These are phyloP conservation scores for Rutstroemia sp. DNA, from an alignment of 2,329 filamentous ascomycete species.

Conservation along the genomic window DNA sequence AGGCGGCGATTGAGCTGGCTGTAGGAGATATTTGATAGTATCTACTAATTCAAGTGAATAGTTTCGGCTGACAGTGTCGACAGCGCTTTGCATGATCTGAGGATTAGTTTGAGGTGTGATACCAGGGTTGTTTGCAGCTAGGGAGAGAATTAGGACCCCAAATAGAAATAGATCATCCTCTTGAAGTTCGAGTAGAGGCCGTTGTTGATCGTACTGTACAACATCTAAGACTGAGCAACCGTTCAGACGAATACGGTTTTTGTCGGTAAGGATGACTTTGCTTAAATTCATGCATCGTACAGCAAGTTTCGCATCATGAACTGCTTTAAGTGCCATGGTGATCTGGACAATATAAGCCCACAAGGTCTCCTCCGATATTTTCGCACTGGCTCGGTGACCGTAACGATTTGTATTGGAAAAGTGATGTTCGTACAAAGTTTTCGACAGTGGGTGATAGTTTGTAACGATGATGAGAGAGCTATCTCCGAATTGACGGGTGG, in stretches of 20 bases:
- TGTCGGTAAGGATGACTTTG: constrained; percentile 85
- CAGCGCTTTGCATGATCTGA: constrained; percentile 52
- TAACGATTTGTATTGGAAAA: constrained; percentile 37
- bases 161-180: constrained; percentile 82
- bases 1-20: constrained; percentile 48
- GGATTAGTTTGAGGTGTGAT: constrained; percentile 15
- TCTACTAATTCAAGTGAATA: constrained; percentile 76
- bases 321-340: constrained; percentile 76
- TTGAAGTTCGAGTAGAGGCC: constrained; percentile 68
- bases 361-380: constrained; percentile 63
- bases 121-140: constrained; percentile 62
- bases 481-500: constrained; percentile 85
- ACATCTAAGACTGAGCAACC: constrained; percentile 88
- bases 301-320: constrained; percentile 74
- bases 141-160: constrained; percentile 73
- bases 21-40: constrained; percentile 74
- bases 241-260: constrained; percentile 80
- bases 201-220: constrained; percentile 67
- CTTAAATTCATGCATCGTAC: constrained; percentile 79
- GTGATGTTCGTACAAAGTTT: constrained; percentile 81
- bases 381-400: constrained; percentile 30
- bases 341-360: constrained; percentile 95
- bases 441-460: constrained; percentile 86
- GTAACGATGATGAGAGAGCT: constrained; percentile 92
- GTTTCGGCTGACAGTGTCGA: constrained; percentile 68